phyloP scores from a whole-genome alignment of 768 basidiomycete species.

The Leccinum subgranulosum region DNA sequence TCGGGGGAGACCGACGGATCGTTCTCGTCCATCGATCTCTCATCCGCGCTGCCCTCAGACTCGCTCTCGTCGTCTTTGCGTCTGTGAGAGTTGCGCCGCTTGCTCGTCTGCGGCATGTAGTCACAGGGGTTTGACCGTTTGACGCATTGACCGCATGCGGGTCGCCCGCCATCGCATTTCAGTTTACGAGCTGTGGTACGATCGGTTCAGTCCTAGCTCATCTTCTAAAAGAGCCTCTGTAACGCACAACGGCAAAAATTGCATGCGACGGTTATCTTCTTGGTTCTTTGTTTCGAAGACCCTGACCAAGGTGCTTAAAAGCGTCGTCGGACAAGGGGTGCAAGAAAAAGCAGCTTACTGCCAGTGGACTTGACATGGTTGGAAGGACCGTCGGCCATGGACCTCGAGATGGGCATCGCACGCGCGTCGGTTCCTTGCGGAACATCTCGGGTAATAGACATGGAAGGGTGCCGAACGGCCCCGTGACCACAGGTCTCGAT shows the following conservation, averaged over 20 bases:
- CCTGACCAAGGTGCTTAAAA: constrained; percentile 34
- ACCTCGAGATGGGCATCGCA: constrained; percentile 39
- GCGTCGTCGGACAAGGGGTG: constrained; percentile 4
- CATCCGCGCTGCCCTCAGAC: constrained; percentile 64
- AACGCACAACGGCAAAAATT: constrained; percentile 87
- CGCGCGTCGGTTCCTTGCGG: constrained; percentile 44
- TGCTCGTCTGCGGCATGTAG: constrained; percentile 70
- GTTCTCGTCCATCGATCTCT: constrained; percentile 49
- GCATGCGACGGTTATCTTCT: constrained; percentile 88
- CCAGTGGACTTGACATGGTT: constrained; percentile 33
- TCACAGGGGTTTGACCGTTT: constrained; percentile 79
- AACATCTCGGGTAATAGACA: constrained; percentile 47
- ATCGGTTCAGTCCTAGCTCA: constrained; percentile 18
- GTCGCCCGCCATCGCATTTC: constrained; percentile 84
- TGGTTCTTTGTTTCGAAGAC: constrained; percentile 64
- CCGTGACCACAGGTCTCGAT: constrained; percentile 56
- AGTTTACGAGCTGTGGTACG: constrained; percentile 68
- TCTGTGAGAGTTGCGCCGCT: constrained; percentile 64
- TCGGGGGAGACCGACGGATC: constrained; percentile 59
- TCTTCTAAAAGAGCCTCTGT: constrained; percentile 9
- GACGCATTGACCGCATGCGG: constrained; percentile 77
- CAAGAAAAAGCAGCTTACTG: constrained; percentile 33
- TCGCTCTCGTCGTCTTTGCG: constrained; percentile 58
- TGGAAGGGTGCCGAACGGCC: constrained; percentile 42
- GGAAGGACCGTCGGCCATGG: constrained; percentile 34